Evolutionary conservation across 768 basidiomycete species (phyloP).

Genomic region (Leccinum pellstonianum): DNA sequence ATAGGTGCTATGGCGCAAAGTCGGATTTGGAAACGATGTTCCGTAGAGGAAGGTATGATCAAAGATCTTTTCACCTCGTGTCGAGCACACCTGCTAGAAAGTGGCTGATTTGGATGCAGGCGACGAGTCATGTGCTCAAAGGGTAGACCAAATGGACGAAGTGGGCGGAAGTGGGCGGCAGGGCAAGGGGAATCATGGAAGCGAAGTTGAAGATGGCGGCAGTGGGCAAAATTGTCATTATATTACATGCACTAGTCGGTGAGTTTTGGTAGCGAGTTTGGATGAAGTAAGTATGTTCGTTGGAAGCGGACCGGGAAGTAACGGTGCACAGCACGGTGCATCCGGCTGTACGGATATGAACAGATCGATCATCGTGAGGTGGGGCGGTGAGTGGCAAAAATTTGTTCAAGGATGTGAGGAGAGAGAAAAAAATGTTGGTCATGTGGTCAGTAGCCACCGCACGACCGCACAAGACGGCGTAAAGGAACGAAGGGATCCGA

Average conservation of each 20-base stretch:
- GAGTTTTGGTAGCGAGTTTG: constrained; percentile 9
- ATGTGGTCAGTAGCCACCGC: background rate
- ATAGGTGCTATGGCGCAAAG: constrained; percentile 21
- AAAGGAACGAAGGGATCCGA: constrained; percentile 3
- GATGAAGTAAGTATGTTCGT: constrained; percentile 8
- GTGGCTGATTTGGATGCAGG: constrained; percentile 23
- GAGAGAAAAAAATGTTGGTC: background rate
- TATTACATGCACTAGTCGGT: constrained; percentile 14
- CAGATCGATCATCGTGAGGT: constrained; percentile 16
- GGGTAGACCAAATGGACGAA: constrained; percentile 23
- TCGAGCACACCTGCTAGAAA: constrained; percentile 24
- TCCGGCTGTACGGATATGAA: constrained; percentile 36
- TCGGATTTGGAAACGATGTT: constrained; percentile 24
- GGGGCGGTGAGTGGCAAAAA: constrained; percentile 17
- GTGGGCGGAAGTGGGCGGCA: constrained; percentile 24
- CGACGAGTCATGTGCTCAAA: constrained; percentile 29
- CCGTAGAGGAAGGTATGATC: constrained; percentile 22
- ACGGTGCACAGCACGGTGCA: constrained; percentile 23
- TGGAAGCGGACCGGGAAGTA: constrained; percentile 20
- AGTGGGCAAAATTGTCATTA: constrained; percentile 16
- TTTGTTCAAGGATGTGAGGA: constrained; percentile 15
- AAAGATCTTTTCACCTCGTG: constrained; percentile 34
- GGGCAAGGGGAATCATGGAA: constrained; percentile 25
- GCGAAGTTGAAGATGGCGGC: constrained; percentile 19
- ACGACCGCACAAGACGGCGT: constrained; percentile 5